Evolutionary conservation across 148 eudicot genomes (phyloP).

Genomic region (Polygonum aviculare): DNA sequence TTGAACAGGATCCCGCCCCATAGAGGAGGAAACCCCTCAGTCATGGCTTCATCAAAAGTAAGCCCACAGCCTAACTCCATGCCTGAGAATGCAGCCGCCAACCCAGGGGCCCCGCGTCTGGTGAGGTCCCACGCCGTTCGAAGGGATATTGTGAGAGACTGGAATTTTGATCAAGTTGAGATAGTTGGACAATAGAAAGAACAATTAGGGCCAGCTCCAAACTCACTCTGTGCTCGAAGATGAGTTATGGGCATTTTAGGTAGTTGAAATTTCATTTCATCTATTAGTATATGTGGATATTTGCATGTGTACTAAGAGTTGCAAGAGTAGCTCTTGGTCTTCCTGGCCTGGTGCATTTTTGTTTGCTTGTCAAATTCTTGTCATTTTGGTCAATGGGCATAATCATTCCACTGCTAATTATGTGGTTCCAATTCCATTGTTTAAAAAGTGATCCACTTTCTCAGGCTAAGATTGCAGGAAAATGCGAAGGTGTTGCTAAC

Average conservation of each 20-base stretch:
- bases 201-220: not conserved
- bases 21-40: constrained; percentile 23
- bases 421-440: not conserved
- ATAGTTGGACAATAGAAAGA: constrained; percentile 19
- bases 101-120: constrained; percentile 53
- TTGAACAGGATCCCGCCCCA: constrained; percentile 41
- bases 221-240: not conserved
- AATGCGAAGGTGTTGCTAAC: not conserved
- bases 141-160: constrained; percentile 70
- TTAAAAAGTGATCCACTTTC: not conserved
- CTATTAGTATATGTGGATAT: not conserved
- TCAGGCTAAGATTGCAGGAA: not conserved
- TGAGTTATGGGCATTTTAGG: not conserved
- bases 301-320: not conserved
- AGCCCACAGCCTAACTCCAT: constrained; percentile 58
- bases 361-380: not conserved
- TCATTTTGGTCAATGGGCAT: not conserved
- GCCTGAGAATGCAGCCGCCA: constrained; percentile 20
- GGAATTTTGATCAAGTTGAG: constrained; percentile 64
- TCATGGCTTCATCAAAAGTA: constrained; percentile 64
- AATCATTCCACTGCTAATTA: not conserved
- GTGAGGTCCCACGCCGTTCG: constrained; percentile 74
- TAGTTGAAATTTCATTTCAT: not conserved
- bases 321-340: not conserved
- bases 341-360: constrained; percentile 2